Percentiles rank a stretch among this genome's conserved stretches.
phyloP scores from a whole-genome alignment of 1,139 yeast genomes.

The Tardiomyces blankii region DNA sequence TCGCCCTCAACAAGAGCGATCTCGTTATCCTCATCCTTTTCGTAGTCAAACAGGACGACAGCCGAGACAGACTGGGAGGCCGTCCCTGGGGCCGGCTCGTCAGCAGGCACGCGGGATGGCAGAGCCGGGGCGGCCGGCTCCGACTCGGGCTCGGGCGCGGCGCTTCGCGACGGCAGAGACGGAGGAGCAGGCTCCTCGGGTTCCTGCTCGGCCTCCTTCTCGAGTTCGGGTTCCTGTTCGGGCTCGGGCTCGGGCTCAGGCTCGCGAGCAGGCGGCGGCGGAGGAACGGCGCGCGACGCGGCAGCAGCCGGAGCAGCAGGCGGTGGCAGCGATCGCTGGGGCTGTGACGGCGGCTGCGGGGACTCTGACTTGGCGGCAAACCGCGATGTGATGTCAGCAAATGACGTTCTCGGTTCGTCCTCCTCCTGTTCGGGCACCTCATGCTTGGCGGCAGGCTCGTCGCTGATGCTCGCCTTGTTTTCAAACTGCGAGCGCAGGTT shows the following conservation, averaged over 20 bases:
- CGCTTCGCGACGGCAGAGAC: constrained; percentile 7
- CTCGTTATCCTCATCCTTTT: constrained; percentile 68
- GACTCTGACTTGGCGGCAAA: constrained; percentile 9
- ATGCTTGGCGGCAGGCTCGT: constrained; percentile 4
- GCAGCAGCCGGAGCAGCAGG: constrained; percentile 4
- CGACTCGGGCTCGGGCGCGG: constrained; percentile 2
- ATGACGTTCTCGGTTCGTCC: constrained; percentile 5
- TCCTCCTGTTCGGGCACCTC: constrained; percentile 3
- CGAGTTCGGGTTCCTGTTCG: constrained; percentile 8
- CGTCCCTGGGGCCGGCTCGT: constrained; percentile 8
- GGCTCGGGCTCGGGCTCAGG: constrained; percentile 10
- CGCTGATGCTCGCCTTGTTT: not conserved
- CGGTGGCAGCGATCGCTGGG: not conserved
- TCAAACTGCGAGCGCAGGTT: not conserved
- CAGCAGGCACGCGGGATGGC: constrained; percentile 7
- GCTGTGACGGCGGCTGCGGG: not conserved
- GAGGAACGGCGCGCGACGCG: constrained; percentile 4
- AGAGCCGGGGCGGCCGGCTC: constrained; percentile 9
- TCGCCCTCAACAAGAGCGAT: constrained; percentile 58
- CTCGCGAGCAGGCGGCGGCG: constrained; percentile 4
- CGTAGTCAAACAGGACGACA: constrained; percentile 49
- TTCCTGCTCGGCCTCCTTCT: constrained; percentile 1
- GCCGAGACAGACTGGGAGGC: constrained; percentile 29
- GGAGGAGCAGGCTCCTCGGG: constrained; percentile 8
- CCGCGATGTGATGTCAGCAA: constrained; percentile 13